These are phyloP conservation scores for Phalaenopsis aphrodite DNA, from an alignment of 106 monocot genomes.

Conservation along the genomic window DNA sequence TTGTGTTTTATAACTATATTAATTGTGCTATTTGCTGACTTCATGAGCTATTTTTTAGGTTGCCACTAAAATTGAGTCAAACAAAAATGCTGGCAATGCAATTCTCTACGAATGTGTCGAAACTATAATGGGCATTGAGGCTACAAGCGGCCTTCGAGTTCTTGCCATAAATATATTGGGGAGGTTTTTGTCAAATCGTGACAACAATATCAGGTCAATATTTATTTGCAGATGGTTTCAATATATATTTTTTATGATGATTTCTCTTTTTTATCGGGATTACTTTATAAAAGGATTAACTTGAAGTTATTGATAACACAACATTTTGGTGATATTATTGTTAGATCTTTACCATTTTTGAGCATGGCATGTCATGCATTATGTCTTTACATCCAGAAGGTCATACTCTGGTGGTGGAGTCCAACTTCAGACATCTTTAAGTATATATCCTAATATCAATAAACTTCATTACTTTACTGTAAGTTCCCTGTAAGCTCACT, in stretches of 20 bases:
- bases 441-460: background rate
- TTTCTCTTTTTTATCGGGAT: background rate
- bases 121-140: slow-evolving; percentile 98
- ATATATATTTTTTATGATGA: background rate
- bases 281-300: background rate
- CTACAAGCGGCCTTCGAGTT: slow-evolving; percentile 91
- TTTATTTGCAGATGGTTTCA: background rate
- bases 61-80: slow-evolving; percentile 92
- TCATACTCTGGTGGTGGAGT: background rate
- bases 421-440: background rate
- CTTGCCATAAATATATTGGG: slow-evolving; percentile 98
- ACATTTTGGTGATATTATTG: background rate
- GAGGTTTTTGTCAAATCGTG: slow-evolving; percentile 93
- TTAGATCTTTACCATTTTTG: background rate
- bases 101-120: slow-evolving; percentile 98
- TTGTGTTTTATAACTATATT: background rate
- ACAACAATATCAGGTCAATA: slow-evolving; percentile 95
- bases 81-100: slow-evolving; percentile 98
- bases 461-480: background rate
- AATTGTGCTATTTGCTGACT: slow-evolving; percentile 2
- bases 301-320: background rate
- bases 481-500: too few species aligned
- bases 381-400: background rate
- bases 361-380: background rate
- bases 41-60: slow-evolving; percentile 33